Evolutionary conservation across 176 grass and related monocot genomes (phyloP).

Genomic region (Eragrostis curvula): DNA sequence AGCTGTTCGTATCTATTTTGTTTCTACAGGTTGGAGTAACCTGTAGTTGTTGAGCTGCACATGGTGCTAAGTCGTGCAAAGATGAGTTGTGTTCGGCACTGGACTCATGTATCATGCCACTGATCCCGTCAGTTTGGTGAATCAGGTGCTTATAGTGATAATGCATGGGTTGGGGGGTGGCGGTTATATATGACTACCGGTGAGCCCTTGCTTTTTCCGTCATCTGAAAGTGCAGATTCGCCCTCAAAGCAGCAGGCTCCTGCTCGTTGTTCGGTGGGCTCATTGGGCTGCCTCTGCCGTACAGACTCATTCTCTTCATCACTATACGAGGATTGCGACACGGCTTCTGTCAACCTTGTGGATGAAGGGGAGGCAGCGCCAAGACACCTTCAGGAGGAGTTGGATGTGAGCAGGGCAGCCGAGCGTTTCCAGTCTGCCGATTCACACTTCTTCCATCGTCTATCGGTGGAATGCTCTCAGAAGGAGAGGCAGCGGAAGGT

Average conservation of each 20-base stretch:
- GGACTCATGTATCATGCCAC: neutral
- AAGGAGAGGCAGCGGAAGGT: conserved; percentile 65
- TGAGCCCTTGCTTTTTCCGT: conserved; percentile 62
- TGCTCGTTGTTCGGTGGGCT: conserved; percentile 38
- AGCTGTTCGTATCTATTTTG: conserved; percentile 19
- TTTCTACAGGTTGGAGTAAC: conserved; percentile 46
- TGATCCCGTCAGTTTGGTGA: conserved; percentile 20
- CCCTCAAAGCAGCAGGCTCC: conserved; percentile 46
- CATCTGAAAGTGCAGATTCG: conserved; percentile 49
- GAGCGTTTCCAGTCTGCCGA: conserved; percentile 66
- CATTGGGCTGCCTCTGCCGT: conserved; percentile 57
- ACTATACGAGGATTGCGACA: conserved; percentile 61
- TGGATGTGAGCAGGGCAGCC: conserved; percentile 49
- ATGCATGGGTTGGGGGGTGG: conserved; percentile 49
- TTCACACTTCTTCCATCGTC: conserved; percentile 61
- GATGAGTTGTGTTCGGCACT: conserved; percentile 24
- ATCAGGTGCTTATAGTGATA: conserved; percentile 23
- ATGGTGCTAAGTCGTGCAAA: conserved; percentile 23
- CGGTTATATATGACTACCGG: conserved; percentile 77
- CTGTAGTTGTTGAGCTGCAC: conserved; percentile 15
- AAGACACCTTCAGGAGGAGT: conserved; percentile 41
- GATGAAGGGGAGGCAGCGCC: conserved; percentile 54
- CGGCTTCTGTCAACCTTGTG: conserved; percentile 47
- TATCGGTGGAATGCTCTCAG: conserved; percentile 83
- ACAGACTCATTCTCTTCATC: conserved; percentile 68